Evolutionary conservation across 371 early-diverging fungal species (phyloP), one percentile per base, ranked within the genome.

Genomic region (Chytridium lagenaria): DNA sequence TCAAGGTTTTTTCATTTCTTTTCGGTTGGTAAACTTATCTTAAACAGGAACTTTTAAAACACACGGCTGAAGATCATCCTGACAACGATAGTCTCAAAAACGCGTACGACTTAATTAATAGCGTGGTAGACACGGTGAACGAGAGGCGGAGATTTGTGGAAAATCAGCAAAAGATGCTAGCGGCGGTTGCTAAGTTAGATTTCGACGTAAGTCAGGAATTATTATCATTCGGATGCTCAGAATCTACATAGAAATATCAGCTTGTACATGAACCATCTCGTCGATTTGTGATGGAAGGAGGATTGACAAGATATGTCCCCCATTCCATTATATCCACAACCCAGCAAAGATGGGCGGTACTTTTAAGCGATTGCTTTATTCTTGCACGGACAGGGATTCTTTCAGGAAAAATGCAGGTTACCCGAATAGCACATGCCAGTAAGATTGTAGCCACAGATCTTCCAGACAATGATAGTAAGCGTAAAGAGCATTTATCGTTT

Each of bases 111-210:
- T 80, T 86, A 72, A 82, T 89, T 63, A 85, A 82, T 36, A 78
- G 80, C 16, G 79, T 92, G 65, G 91, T 92, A 0, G 79, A 86
- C 40, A 84, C 85, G 31, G 90, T 91, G 67, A 92, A 92, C 75
- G 88, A 90, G 39, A 12, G 71, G 1, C 61, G 71, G 1, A 10
- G 71, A 50, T 70, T 70, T 34, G 63, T 70, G 3, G 71, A 70
- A 50, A 70, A 70, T 33, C 71, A 70, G 33, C 71, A 70, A 34
- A 57, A 51, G 50, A 44, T 70, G 61, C 38, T 70, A 15, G 5
- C 38, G 12, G 61, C 50, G 10, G 23, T 70, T 5, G 33, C 63
- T 2, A 59, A 50, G 37, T 50, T 70, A 15, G 71, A 70, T 16
- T 70, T 63, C 34, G 71, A 70, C 7, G 71, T 70, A 63, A 31